Evolutionary conservation across 441 rosid genomes (phyloP), one percentile per base, ranked within the genome.

Genomic region (Erysimum cheiri): DNA sequence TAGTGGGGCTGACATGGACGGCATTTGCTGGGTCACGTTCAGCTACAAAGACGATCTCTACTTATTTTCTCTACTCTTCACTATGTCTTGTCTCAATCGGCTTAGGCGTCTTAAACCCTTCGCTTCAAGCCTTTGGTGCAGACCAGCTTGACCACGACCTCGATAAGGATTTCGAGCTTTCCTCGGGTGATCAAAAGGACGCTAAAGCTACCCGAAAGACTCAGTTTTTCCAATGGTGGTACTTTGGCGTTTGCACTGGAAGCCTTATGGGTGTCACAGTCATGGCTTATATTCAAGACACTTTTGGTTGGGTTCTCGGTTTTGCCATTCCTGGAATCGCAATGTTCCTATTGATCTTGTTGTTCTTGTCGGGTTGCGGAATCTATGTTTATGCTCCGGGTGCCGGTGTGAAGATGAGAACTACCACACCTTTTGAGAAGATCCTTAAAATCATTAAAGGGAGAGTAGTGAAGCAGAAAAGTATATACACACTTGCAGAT

Each of bases 281-380:
- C 64, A 82, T 94, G 96, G 92, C 97, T 24, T 94, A 87, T 72
- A 83, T 94, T 47, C 97, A 94, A 76, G 99, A 94, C 71, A 86
- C 92, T 6, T 78, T 81, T 41, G 99, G 99, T 22, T 94, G 99
- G 99, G 94, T 87, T 5, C 78, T 87, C 3, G 98, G 99, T 33
- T 94, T 92, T 14, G 92, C 97, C 29, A 84, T 94, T 33, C 98
- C 98, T 1, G 83, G 92, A 14, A 67, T 86, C 8, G 87, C 89
- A 0, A 88, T 92, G 89, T 68, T 83, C 55, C 28, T 78, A 6
- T 84, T 85, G 6, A 80, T 80, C 64, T 75, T 56, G 15, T 24
- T 92, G 35, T 87, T 90, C 69, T 77, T 80, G 22, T 81, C 82
- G 50, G 97, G 98, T 47, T 83, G 71, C 35, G 67, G 79, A 33